Conservation (phyloP, 208 protist species). For the Leishmania mexicana region DNA sequence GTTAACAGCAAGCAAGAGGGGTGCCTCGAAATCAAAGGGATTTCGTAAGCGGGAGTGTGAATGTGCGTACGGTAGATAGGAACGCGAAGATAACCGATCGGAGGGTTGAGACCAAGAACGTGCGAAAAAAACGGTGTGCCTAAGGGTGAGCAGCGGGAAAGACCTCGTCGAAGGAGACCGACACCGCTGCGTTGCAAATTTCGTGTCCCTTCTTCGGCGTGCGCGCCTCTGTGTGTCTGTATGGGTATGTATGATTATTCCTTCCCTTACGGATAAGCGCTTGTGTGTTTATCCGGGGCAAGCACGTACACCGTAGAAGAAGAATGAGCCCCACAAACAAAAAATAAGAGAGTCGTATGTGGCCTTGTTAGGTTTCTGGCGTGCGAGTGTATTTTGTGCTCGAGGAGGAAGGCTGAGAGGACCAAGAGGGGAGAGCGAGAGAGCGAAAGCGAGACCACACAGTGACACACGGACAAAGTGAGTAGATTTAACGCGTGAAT, state of each 20-base stretch:
- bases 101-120: not conserved
- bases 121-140: constrained; percentile 1
- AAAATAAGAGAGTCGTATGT: not conserved
- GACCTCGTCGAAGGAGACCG: not conserved
- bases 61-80: too few relatives aligned
- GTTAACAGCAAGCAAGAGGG: not conserved
- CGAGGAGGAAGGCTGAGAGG: not conserved
- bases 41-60: not conserved
- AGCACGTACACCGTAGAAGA: not conserved
- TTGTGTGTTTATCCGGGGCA: not conserved
- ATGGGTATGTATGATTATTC: not conserved
- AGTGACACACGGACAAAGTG: not conserved
- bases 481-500: not conserved
- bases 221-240: not conserved
- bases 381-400: not conserved
- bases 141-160: not conserved
- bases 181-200: not conserved
- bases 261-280: not conserved
- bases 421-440: not conserved
- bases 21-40: not conserved
- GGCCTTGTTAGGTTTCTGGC: not conserved
- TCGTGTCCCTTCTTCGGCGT: not conserved
- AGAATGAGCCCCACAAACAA: not conserved
- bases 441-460: not conserved
- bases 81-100: not conserved